Conservation (phyloP, 306 rosid genomes). For the Cicer yamashitae region DNA sequence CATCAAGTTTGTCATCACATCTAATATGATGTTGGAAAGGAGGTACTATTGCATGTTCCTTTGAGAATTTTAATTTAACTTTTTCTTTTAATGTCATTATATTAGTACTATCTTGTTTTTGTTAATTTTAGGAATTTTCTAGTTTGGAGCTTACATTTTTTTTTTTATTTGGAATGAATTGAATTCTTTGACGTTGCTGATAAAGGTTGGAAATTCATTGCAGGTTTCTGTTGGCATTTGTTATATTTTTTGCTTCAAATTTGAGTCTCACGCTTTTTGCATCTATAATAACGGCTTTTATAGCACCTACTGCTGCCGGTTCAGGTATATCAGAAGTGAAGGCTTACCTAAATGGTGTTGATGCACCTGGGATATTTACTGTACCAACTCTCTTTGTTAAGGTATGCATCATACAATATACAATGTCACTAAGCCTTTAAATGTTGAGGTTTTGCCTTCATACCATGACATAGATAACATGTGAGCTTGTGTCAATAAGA, state of each 20-base stretch:
- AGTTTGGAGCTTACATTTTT: neutral
- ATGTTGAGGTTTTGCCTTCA: slow-evolving; percentile 2
- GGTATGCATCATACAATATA: slow-evolving; percentile 48
- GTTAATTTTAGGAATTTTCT: slow-evolving; percentile 12
- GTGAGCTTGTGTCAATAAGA: neutral
- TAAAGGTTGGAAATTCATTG: slow-evolving; percentile 21
- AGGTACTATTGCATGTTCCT: slow-evolving; percentile 50
- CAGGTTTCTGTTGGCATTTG: slow-evolving; percentile 79
- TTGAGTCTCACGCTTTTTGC: slow-evolving; percentile 78
- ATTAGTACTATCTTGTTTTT: neutral
- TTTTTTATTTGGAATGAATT: neutral
- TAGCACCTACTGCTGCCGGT: slow-evolving; percentile 87
- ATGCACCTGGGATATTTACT: slow-evolving; percentile 83
- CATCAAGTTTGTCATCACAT: slow-evolving; percentile 83
- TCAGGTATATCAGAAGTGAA: slow-evolving; percentile 98
- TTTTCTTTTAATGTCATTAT: neutral
- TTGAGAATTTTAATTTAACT: neutral
- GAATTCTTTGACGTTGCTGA: slow-evolving; percentile 42
- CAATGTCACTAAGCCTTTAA: neutral
- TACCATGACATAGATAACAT: neutral
- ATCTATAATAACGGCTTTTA: slow-evolving; percentile 63
- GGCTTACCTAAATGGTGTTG: slow-evolving; percentile 93
- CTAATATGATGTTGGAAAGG: slow-evolving; percentile 79
- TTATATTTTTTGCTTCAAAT: slow-evolving; percentile 70
- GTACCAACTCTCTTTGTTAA: slow-evolving; percentile 71